phyloP scores from a whole-genome alignment of 257 asterid genomes.

The Ocimum tenuiflorum region DNA sequence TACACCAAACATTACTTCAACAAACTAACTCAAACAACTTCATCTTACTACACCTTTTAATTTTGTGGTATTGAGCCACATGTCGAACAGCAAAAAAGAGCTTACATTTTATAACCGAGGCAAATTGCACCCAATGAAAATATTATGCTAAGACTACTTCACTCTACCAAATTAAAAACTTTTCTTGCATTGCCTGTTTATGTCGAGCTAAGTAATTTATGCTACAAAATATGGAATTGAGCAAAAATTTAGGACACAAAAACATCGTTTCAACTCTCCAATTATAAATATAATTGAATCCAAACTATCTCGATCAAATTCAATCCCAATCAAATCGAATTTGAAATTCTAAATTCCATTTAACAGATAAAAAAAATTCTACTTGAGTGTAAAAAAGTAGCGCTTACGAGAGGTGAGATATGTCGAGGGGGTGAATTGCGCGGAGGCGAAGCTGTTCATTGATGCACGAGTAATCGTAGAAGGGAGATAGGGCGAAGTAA shows the following conservation, averaged over 20 bases:
- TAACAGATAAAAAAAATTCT: background rate
- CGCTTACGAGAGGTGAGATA: constrained; percentile 73
- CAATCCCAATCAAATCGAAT: no score
- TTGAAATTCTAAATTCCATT: no score
- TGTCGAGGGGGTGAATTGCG: constrained; percentile 81
- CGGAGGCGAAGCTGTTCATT: constrained; percentile 75
- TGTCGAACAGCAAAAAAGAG: background rate
- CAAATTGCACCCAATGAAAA: background rate
- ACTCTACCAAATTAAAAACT: background rate
- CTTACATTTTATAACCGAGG: background rate
- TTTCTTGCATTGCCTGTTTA: background rate
- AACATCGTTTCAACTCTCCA: constrained; percentile 1
- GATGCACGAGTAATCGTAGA: constrained; percentile 71
- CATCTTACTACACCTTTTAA: background rate
- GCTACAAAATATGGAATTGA: no score
- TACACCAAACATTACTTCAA: constrained; percentile 15
- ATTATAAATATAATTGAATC: background rate
- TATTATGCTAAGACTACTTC: background rate
- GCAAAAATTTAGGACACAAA: background rate
- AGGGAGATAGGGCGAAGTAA: constrained; percentile 25
- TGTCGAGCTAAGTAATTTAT: background rate
- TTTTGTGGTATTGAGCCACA: background rate
- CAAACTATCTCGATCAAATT: background rate
- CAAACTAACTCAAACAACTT: background rate
- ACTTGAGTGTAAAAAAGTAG: background rate